phyloP scores from a whole-genome alignment of 495 filamentous ascomycete species.

The Glonium stellatum region DNA sequence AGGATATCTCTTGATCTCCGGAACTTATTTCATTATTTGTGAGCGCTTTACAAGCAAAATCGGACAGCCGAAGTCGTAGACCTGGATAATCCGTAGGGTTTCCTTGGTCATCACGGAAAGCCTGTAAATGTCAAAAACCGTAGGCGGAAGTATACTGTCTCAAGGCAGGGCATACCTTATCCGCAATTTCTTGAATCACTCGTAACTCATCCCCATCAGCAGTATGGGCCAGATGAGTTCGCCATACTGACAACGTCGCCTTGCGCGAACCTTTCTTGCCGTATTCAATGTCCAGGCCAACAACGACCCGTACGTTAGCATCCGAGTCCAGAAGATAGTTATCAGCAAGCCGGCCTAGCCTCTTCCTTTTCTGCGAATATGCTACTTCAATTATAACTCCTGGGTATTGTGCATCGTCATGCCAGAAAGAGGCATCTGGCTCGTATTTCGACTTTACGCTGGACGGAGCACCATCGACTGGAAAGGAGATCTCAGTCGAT shows the following conservation, averaged over 20 bases:
- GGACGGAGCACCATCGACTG: slow-evolving; percentile 6
- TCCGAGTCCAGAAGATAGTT: slow-evolving; percentile 20
- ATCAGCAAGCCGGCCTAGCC: slow-evolving; percentile 30
- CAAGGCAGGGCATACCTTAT: not conserved
- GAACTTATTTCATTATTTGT: slow-evolving; percentile 11
- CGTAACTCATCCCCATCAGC: slow-evolving; percentile 1
- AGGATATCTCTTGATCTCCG: slow-evolving; percentile 15
- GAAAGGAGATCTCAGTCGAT: slow-evolving; percentile 14
- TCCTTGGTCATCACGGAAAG: slow-evolving; percentile 22
- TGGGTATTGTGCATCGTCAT: slow-evolving; percentile 29
- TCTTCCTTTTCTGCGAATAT: slow-evolving; percentile 35
- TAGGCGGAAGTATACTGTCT: not conserved
- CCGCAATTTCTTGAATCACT: slow-evolving; percentile 4
- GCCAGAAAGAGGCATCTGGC: slow-evolving; percentile 34
- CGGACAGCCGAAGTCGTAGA: slow-evolving; percentile 20
- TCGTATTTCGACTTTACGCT: slow-evolving; percentile 25
- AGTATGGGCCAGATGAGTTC: slow-evolving; percentile 4
- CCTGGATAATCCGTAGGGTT: slow-evolving; percentile 26
- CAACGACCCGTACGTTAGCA: slow-evolving; percentile 4
- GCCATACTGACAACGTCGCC: slow-evolving; percentile 4
- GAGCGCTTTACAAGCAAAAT: slow-evolving; percentile 24
- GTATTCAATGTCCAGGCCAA: slow-evolving; percentile 4
- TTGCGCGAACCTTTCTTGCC: slow-evolving; percentile 7
- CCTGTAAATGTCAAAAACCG: slow-evolving; percentile 4
- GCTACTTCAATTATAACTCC: slow-evolving; percentile 36